Base-by-base conservation (phyloP, 2,329 filamentous ascomycete genomes). In the Aotearoamyces nothofagi region DNA sequence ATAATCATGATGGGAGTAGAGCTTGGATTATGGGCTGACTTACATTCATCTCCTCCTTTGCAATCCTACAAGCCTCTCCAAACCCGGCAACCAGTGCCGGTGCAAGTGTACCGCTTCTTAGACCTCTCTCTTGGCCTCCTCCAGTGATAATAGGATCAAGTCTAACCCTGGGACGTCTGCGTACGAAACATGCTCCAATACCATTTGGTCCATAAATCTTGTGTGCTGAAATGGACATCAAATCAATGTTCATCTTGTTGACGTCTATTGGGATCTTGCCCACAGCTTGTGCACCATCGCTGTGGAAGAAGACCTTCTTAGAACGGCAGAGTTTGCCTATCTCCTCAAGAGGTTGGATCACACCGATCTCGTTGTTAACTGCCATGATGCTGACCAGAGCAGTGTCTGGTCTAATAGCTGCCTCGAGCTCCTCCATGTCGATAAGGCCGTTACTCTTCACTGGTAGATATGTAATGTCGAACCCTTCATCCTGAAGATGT, bases 141-240 rank as follows among this genome's bases (percentile, higher is more conserved):
- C 90, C 90, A 32, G 74, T 92, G 58, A 98, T 98, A 51, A 98
- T 78, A 28, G 90, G 90, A 34, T 98, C 90, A 33, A 98, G 61
- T 55, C 90, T 81, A 42, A 98, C 90, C 52, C 87, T 76, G 2
- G 90, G 90, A 33, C 90, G 70, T 59, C 90, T 73, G 47, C 90
- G 78, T 27, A 98, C 82, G 49, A 87, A 98, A 58, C 90, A 98
- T 33, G 90, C 90, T 34, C 90, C 90, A 33, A 98, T 81, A 17
- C 90, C 90, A 63, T 93, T 98, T 30, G 90, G 90, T 15, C 90
- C 90, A 51, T 98, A 98, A 31, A 98, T 92, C 59, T 98, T 98
- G 60, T 98, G 90, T 16, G 82, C 86, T 6, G 90, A 96, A 36
- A 98, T 94, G 16, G 87, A 96, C 87, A 98, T 94, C 49, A 98